Percentiles rank a stretch among this genome's conserved stretches.
Evolutionary conservation across 1,284 basidiomycete species (phyloP).

Genomic region (Ganoderma lucidum): DNA sequence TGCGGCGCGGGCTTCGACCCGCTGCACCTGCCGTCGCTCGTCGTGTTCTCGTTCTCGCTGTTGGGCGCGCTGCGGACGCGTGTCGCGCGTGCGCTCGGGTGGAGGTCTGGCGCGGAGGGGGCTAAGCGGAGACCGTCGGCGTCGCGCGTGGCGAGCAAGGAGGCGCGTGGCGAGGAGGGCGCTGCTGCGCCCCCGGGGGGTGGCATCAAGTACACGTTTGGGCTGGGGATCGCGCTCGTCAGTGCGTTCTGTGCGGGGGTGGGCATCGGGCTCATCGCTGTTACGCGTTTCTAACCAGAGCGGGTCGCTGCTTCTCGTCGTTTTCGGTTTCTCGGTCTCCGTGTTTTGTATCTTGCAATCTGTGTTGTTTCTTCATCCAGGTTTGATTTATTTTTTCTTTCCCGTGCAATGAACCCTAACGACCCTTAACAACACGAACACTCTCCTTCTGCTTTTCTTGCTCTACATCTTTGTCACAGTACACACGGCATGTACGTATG

Average conservation of each 20-base stretch:
- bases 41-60: constrained; percentile 57
- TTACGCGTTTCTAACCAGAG: constrained; percentile 20
- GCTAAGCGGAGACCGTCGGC: neutral
- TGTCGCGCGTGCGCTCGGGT: constrained; percentile 28
- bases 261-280: constrained; percentile 40
- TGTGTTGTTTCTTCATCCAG: neutral
- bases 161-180: neutral
- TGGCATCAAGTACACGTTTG: constrained; percentile 33
- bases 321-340: neutral
- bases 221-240: constrained; percentile 41
- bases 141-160: neutral
- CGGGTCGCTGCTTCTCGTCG: too few species aligned
- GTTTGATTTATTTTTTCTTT: neutral
- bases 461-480: constrained; percentile 9
- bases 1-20: constrained; percentile 50
- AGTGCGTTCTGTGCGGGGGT: constrained; percentile 48
- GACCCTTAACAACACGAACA: neutral
- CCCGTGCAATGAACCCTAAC: neutral
- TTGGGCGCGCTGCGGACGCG: constrained; percentile 43
- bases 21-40: constrained; percentile 55
- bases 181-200: constrained; percentile 1
- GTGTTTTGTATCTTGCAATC: neutral
- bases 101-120: neutral
- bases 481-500: constrained; percentile 4
- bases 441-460: neutral